Evolutionary conservation across 371 early-diverging fungal genomes (phyloP).

Genomic region (Mucor sp.): DNA sequence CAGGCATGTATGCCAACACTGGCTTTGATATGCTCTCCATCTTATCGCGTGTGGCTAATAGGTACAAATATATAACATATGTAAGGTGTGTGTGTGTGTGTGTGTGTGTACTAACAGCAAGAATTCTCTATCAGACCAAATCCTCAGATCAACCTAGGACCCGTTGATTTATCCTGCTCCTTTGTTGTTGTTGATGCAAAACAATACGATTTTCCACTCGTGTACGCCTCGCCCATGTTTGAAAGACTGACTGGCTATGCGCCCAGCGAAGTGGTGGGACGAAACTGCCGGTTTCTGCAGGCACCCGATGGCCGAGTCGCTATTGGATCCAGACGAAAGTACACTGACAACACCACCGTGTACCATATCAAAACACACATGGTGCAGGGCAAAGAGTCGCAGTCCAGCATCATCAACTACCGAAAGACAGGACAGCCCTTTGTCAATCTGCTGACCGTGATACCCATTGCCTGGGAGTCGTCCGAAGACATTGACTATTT

Average conservation of each 20-base stretch:
- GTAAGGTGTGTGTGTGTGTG: no score
- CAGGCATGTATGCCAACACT: slow-evolving; percentile 50
- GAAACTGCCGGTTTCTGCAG: slow-evolving; percentile 71
- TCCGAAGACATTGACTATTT: slow-evolving; percentile 55
- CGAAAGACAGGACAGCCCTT: slow-evolving; percentile 69
- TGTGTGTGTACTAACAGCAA: not conserved
- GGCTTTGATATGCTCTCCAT: slow-evolving; percentile 70
- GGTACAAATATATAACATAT: slow-evolving; percentile 8
- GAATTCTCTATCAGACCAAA: slow-evolving; percentile 36
- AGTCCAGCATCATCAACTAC: slow-evolving; percentile 67
- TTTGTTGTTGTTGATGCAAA: slow-evolving; percentile 57
- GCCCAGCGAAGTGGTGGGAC: slow-evolving; percentile 55
- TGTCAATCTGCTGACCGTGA: slow-evolving; percentile 65
- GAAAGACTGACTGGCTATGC: slow-evolving; percentile 62
- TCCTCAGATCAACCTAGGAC: slow-evolving; percentile 56
- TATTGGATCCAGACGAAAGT: slow-evolving; percentile 47
- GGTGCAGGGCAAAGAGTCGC: slow-evolving; percentile 56
- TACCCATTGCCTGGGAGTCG: slow-evolving; percentile 53
- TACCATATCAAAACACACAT: slow-evolving; percentile 53
- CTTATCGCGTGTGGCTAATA: slow-evolving; percentile 42
- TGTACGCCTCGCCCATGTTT: slow-evolving; percentile 64
- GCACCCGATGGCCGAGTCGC: slow-evolving; percentile 50
- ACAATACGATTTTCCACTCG: slow-evolving; percentile 50
- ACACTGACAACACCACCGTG: slow-evolving; percentile 59
- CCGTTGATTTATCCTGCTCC: slow-evolving; percentile 61